Conservation (phyloP, 31 red algal species). For the Endocladia muricata region DNA sequence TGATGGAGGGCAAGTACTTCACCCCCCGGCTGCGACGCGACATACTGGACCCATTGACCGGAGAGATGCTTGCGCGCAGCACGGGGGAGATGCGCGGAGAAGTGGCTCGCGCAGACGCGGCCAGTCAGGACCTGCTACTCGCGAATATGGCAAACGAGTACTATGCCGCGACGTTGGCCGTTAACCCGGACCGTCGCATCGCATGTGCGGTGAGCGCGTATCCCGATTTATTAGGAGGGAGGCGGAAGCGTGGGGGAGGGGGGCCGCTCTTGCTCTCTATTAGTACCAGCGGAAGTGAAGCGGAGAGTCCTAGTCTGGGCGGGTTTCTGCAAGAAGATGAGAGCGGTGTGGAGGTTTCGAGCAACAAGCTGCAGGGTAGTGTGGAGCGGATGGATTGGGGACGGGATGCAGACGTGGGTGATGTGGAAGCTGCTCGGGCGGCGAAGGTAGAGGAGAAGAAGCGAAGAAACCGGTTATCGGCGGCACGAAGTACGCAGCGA, state of each 20-base stretch:
- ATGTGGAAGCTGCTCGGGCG: background rate
- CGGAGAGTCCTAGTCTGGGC: background rate
- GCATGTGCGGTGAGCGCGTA: no score
- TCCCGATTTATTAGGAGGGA: background rate
- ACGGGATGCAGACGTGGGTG: background rate
- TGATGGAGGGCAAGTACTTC: constrained; percentile 12
- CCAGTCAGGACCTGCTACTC: background rate
- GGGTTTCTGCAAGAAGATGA: no score
- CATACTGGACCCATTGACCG: background rate
- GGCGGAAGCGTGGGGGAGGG: background rate
- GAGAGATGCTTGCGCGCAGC: background rate
- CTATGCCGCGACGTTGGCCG: background rate
- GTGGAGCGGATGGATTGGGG: background rate
- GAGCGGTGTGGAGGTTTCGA: no score
- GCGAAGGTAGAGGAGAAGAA: constrained; percentile 8
- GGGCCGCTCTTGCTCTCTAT: background rate
- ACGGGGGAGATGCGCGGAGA: constrained; percentile 6
- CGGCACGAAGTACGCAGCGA: background rate
- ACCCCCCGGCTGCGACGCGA: background rate
- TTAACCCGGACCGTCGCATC: background rate
- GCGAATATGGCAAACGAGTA: background rate
- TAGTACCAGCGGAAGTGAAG: background rate
- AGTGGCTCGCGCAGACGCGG: background rate
- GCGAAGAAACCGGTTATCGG: background rate
- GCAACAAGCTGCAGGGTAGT: background rate